Evolutionary conservation across 2,329 filamentous ascomycete species (phyloP).

Genomic region (Mycocentrospora acerina): DNA sequence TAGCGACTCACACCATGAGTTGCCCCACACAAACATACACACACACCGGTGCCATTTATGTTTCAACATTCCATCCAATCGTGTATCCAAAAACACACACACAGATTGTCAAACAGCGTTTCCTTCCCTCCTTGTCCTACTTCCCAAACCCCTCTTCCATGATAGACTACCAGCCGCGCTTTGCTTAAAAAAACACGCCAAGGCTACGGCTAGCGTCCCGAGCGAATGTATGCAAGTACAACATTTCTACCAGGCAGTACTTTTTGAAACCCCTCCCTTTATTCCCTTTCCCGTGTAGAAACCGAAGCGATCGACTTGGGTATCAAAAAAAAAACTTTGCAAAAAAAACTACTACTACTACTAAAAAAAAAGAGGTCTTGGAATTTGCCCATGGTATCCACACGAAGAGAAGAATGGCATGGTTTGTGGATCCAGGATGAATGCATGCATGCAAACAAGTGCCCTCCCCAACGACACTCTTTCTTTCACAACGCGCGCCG

Average conservation of each 20-base stretch:
- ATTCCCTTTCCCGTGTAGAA: background rate
- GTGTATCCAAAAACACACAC: background rate
- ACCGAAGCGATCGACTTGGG: constrained; percentile 36
- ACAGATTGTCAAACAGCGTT: background rate
- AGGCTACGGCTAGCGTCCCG: background rate
- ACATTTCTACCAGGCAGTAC: constrained; percentile 2
- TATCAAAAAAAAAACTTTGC: constrained; percentile 29
- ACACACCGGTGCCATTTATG: no score
- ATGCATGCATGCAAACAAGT: no score
- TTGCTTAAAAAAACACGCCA: no score
- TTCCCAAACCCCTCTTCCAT: no score
- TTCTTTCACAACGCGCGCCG: constrained; percentile 19
- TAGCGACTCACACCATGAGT: background rate
- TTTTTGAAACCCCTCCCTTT: no score
- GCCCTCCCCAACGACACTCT: background rate
- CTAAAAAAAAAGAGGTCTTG: background rate
- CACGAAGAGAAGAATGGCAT: no score
- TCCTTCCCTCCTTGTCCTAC: no score
- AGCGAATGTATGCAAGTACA: constrained; percentile 12
- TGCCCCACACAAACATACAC: background rate
- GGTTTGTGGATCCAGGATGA: no score
- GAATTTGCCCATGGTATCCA: no score
- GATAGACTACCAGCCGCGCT: no score
- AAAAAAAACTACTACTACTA: constrained; percentile 3
- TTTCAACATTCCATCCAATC: no score